These are phyloP conservation scores for Ochetophila trinervis DNA, from an alignment of 306 rosid species.

Conservation along the genomic window DNA sequence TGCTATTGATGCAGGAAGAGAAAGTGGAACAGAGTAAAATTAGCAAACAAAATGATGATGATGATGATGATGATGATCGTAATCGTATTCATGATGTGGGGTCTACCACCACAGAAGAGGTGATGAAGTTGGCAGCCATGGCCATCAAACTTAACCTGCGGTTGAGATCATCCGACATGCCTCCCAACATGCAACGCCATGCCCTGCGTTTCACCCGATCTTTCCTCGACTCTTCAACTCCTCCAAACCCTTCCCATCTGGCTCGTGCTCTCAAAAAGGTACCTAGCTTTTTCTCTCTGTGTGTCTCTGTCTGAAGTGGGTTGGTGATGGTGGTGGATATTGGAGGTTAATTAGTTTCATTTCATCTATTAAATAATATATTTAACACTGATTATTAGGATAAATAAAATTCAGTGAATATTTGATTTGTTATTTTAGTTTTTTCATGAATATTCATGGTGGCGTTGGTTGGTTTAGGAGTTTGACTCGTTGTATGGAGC, in stretches of 20 bases:
- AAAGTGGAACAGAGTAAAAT: background rate
- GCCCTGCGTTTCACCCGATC: constrained; percentile 48
- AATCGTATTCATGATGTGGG: constrained; percentile 18
- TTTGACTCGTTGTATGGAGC: constrained; percentile 53
- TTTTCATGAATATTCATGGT: background rate
- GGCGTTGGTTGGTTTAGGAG: constrained; percentile 26
- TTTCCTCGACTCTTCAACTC: constrained; percentile 25
- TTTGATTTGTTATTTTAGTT: background rate
- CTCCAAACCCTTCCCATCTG: constrained; percentile 42
- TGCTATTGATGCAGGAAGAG: constrained; percentile 7
- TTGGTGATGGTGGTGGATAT: background rate
- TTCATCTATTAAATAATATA: too few relatives aligned
- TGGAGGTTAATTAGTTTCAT: too few relatives aligned
- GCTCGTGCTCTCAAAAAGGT: constrained; percentile 72
- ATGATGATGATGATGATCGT: too few relatives aligned
- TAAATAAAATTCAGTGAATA: too few relatives aligned
- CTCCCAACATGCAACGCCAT: constrained; percentile 54
- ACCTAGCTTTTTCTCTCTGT: background rate
- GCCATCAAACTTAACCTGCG: constrained; percentile 53
- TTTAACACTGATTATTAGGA: too few relatives aligned
- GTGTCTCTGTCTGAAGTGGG: background rate
- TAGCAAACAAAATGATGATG: background rate
- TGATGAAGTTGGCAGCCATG: constrained; percentile 42
- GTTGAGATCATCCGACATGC: constrained; percentile 66
- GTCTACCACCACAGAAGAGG: constrained; percentile 12